A percentile compares a stretch with the other conserved stretches of the same genome.
These are phyloP conservation scores for Wallacemonas sp. DNA, from an alignment of 208 protist genomes.

Conservation along the genomic window DNA sequence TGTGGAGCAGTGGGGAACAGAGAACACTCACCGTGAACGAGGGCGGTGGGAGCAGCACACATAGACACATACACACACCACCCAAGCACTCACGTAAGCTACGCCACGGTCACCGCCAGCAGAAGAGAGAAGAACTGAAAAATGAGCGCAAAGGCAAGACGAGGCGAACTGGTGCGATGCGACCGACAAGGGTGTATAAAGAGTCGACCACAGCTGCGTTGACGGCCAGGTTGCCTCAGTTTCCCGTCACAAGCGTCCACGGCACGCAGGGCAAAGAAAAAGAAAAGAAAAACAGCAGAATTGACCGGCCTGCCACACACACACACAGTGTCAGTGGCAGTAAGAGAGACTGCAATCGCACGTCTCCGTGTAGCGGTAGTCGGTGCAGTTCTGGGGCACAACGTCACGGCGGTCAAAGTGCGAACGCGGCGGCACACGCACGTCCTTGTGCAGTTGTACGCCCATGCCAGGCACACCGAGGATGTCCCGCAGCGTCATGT, in stretches of 20 bases:
- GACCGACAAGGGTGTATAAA: neutral
- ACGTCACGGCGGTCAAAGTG: slow-evolving; percentile 34
- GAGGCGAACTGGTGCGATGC: neutral
- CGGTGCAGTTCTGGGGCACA: neutral
- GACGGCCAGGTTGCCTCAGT: too few relatives aligned
- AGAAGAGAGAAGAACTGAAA: neutral
- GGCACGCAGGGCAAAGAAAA: neutral
- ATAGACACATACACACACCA: too few relatives aligned
- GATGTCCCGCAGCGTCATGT: slow-evolving; percentile 55
- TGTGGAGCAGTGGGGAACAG: neutral
- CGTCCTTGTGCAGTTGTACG: neutral
- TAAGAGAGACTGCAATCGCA: neutral
- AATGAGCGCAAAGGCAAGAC: neutral
- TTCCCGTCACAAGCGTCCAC: too few relatives aligned
- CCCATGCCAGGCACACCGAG: slow-evolving; percentile 24
- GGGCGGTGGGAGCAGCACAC: too few relatives aligned
- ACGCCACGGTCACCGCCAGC: neutral
- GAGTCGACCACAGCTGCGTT: too few relatives aligned
- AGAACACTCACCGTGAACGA: too few relatives aligned
- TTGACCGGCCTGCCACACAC: neutral
- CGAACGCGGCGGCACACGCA: slow-evolving; percentile 17
- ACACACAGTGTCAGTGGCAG: neutral
- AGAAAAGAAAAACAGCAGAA: slow-evolving; percentile 6
- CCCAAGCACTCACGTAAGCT: too few relatives aligned
- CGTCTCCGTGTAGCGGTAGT: neutral